Evolutionary conservation across 306 rosid genomes (phyloP).

Genomic region (Rosa chinensis): DNA sequence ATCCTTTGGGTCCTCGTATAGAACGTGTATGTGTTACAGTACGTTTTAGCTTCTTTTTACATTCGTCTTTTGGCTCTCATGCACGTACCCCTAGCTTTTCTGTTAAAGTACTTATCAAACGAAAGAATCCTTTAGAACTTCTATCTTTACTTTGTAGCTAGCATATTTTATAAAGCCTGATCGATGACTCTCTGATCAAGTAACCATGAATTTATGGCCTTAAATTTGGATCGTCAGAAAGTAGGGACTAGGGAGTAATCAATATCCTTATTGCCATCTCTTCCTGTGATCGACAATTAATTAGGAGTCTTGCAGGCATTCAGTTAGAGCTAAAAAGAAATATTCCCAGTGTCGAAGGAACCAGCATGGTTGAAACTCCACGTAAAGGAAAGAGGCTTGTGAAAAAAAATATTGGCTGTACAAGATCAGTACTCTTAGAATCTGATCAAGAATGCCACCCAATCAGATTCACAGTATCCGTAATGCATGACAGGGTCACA

Average conservation of each 20-base stretch:
- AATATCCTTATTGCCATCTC: not conserved
- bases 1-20: not conserved
- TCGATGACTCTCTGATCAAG: not conserved
- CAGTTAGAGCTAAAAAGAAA: constrained; percentile 50
- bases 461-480: constrained; percentile 25
- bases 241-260: not conserved
- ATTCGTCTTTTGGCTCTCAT: constrained; percentile 4
- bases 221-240: not conserved
- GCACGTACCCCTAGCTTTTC: not conserved
- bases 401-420: constrained; percentile 22
- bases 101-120: not conserved
- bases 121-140: not conserved
- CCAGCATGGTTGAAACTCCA: constrained; percentile 40
- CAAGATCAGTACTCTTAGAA: constrained; percentile 34
- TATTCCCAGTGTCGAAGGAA: constrained; percentile 27
- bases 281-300: constrained; percentile 27
- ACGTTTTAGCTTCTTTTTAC: not conserved
- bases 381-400: constrained; percentile 49
- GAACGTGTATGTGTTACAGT: not conserved
- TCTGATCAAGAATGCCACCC: constrained; percentile 32
- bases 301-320: constrained; percentile 40
- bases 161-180: not conserved
- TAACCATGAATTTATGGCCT: not conserved
- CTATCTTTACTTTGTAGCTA: not conserved
- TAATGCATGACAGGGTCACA: constrained; percentile 16